These are phyloP conservation scores for Oryza glumipatula DNA, from an alignment of 176 grass and related monocot genomes.

Conservation along the genomic window DNA sequence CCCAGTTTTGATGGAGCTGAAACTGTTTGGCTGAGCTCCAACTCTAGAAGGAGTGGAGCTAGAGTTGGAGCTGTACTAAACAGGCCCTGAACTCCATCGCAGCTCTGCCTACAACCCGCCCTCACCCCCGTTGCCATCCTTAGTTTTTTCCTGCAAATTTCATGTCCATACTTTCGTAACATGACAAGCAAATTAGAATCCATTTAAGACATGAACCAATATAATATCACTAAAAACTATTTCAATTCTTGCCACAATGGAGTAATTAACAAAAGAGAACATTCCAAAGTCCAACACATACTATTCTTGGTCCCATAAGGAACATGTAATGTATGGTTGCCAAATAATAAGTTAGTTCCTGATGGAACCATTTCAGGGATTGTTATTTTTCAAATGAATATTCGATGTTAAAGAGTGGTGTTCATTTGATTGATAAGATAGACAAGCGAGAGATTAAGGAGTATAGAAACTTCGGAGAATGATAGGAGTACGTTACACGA, in stretches of 20 bases:
- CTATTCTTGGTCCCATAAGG: neutral
- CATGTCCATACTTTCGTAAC: neutral
- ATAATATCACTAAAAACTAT: neutral
- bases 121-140: no score
- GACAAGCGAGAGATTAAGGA: neutral
- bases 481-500: neutral
- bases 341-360: neutral
- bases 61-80: no score
- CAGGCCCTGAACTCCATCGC: no score
- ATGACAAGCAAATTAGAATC: neutral
- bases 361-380: neutral
- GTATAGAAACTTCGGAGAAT: neutral
- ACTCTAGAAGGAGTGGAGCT: no score
- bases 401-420: neutral
- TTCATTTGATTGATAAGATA: neutral
- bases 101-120: no score
- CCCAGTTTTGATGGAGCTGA: no score
- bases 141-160: no score
- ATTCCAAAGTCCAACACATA: no score
- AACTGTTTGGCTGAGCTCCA: no score
- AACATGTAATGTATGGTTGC: neutral
- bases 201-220: neutral
- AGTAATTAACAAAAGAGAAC: no score
- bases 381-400: neutral
- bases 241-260: neutral